Percentiles rank a stretch among this genome's conserved stretches.
phyloP scores from a whole-genome alignment of 2,329 filamentous ascomycete genomes.

The Tolypocladium ovalisporum region DNA sequence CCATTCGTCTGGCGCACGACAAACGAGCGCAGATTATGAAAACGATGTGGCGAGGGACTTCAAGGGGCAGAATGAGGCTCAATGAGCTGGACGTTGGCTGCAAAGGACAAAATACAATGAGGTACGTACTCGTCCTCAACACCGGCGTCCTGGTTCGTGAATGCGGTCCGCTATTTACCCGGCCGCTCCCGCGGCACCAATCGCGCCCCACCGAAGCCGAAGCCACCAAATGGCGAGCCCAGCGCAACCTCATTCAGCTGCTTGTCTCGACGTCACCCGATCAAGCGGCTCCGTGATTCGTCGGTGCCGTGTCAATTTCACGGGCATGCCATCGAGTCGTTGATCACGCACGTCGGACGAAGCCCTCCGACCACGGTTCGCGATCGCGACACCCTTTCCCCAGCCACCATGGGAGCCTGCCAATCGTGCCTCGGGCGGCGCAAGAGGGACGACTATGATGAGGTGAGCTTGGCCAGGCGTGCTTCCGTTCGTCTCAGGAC shows the following conservation, averaged over 20 bases:
- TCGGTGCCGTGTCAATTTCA: neutral
- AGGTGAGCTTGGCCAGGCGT: conserved; percentile 29
- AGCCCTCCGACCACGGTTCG: neutral
- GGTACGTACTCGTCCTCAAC: no score
- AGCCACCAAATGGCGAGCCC: neutral
- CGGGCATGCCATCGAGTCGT: neutral
- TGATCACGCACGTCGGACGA: neutral
- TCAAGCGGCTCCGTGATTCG: neutral
- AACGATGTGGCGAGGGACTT: neutral
- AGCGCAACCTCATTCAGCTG: neutral
- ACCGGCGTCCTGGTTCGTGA: no score
- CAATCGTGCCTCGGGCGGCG: conserved; percentile 47
- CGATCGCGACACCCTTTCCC: neutral
- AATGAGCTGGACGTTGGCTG: no score
- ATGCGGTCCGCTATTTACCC: conserved; percentile 15
- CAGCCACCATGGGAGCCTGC: conserved; percentile 44
- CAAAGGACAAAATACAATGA: no score
- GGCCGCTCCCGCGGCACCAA: conserved; percentile 6
- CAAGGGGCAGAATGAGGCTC: no score
- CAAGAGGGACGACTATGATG: conserved; percentile 40
- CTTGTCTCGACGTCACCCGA: neutral
- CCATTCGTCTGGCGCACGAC: neutral
- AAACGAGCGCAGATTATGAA: neutral
- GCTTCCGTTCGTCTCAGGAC: neutral
- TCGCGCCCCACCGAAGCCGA: neutral